Evolutionary conservation across 2,329 filamentous ascomycete species (phyloP), one percentile per base, ranked within the genome.

Genomic region (Capronia epimyces): DNA sequence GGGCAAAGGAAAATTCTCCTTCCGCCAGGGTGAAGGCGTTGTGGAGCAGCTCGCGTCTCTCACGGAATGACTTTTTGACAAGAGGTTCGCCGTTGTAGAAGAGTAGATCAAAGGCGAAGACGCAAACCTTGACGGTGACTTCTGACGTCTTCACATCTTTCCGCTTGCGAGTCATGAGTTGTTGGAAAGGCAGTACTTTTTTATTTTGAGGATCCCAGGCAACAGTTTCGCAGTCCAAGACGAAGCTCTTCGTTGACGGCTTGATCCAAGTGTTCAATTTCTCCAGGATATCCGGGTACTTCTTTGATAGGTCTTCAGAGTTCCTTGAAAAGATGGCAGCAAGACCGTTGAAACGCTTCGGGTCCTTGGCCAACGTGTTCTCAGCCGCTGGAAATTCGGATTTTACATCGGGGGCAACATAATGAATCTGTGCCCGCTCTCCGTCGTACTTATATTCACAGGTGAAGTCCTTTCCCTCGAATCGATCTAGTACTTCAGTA

Each of bases 401-500:
- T 1, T 81, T 74, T 8, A 87, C 80, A 55, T 91, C 86, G 56
- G 89, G 87, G 3, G 90, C 84, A 25, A 97, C 89, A 61, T 95
- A 98, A 67, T 98, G 93, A 44, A 98, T 97, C 66, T 98, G 93
- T n/a, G 93, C 93, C 65, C 93, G 80, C 69, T 98, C 93, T 43
- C 93, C 93, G 63, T 98, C 93, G 65, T 98, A 98, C 69, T 98
- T 98, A 77, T 95, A 98, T 67, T 98, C 93, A 71, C 93, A 98
- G 1, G 93, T 97, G 64, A 98, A 98, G 21, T 85, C 86, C 65
- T 95, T 93, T 57, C 87, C 83, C 66, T 97, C 93, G 60, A 98
- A 98, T 3, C 93, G 87, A 69, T 98, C 91, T 9, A 98, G 78
- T 0, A 98, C 93, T 70, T 98, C 93, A 1, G 90, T 95, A 62